Conservation (phyloP, 257 asterid genomes). For the Nyctanthes arbortristis region DNA sequence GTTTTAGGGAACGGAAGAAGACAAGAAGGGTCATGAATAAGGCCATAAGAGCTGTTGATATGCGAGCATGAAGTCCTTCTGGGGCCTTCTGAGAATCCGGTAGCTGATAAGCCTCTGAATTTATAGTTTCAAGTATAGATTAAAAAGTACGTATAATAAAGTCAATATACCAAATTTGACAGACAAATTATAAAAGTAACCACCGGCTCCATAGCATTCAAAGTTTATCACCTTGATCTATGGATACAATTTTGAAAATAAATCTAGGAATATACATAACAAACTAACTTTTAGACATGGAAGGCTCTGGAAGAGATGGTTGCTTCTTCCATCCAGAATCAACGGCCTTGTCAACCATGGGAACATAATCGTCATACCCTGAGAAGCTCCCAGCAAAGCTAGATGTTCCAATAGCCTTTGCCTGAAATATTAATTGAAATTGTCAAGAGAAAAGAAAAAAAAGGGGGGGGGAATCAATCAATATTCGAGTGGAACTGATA, state of each 20-base stretch:
- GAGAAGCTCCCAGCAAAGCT: conserved; percentile 1
- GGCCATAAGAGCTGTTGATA: conserved; percentile 64
- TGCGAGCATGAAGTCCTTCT: conserved; percentile 53
- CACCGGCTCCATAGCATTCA: neutral
- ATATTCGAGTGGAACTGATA: neutral
- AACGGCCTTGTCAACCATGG: conserved; percentile 18
- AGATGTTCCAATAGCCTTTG: conserved; percentile 6
- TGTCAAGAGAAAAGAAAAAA: neutral
- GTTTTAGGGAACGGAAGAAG: conserved; percentile 54
- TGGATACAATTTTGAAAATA: neutral
- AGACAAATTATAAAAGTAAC: neutral
- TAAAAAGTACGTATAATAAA: neutral
- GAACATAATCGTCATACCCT: conserved; percentile 3
- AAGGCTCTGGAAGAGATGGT: conserved; percentile 2
- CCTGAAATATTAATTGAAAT: neutral
- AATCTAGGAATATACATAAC: neutral
- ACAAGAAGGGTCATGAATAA: conserved; percentile 65
- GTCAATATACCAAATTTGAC: neutral
- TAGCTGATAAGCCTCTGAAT: conserved; percentile 41
- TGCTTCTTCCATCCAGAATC: conserved; percentile 13
- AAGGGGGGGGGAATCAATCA: no score
- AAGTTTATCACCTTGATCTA: neutral
- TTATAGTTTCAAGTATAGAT: no score
- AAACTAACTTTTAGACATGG: neutral
- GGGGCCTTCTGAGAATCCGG: conserved; percentile 50